Conservation (phyloP, 2,329 filamentous ascomycete genomes). For the Rachicladosporium sp. region DNA sequence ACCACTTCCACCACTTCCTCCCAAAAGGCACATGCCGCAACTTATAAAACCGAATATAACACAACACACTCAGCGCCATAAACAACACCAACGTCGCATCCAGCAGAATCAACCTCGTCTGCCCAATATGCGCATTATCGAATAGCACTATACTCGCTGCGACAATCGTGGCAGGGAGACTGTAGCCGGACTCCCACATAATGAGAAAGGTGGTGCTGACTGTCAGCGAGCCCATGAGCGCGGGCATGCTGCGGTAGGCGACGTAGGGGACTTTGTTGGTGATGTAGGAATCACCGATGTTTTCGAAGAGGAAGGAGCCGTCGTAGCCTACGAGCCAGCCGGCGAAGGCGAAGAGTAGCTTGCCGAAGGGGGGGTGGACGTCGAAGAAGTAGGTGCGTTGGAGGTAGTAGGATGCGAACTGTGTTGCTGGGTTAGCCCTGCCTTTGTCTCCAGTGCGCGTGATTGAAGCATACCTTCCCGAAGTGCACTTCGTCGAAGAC, state of each 20-base stretch:
- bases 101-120: conserved; percentile 87
- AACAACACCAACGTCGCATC: conserved; percentile 89
- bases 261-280: conserved; percentile 95
- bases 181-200: conserved; percentile 99
- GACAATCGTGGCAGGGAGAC: conserved; percentile 78
- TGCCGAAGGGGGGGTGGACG: conserved; percentile 94
- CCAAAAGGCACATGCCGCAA: conserved; percentile 77
- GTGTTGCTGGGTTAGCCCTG: neutral
- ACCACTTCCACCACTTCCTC: conserved; percentile 99
- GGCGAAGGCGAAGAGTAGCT: conserved; percentile 92
- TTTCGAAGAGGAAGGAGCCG: conserved; percentile 95
- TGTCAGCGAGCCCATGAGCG: conserved; percentile 80
- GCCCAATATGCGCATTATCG: conserved; percentile 94
- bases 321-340: conserved; percentile 97
- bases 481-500: conserved; percentile 99
- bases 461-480: conserved; percentile 62
- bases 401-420: conserved; percentile 62
- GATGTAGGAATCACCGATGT: conserved; percentile 97
- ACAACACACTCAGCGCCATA: conserved; percentile 88
- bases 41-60: conserved; percentile 98
- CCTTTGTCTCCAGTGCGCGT: too few species aligned
- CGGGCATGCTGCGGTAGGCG: conserved; percentile 85
- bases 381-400: conserved; percentile 99
- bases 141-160: conserved; percentile 79
- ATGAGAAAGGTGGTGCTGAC: conserved; percentile 91